Base-by-base conservation (phyloP, 2,329 filamentous ascomycete species). In the Dendrostoma leiphaemia region DNA sequence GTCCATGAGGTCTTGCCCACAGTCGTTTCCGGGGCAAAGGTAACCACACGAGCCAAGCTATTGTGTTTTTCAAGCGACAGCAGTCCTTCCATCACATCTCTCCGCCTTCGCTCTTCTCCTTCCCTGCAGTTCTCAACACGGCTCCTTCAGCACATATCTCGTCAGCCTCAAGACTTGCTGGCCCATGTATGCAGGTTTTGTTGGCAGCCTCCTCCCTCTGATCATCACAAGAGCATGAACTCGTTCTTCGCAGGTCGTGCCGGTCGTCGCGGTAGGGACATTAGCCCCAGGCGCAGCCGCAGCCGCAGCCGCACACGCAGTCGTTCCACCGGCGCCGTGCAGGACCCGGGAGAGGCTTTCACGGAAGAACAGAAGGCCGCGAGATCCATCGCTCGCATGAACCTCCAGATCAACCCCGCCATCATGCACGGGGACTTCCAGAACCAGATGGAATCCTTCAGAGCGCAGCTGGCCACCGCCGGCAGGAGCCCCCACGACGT, bases 311-410 rank as follows among this genome's bases (percentile, higher is more conserved):
- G 12, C 23, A 12, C 3, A 8, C 32, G 21, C 46, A 5, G 12
- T 7, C 13, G 32, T 26, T 26, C 4, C 8, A 23, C 19, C 4
- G 5, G 32, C 13, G n/a, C n/a, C n/a, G n/a, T n/a, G 6, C 7
- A 38, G 15, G 31, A 3, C 19, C 17, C 23, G 32, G 15, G 5
- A 13, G n/a, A n/a, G n/a, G 13, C 19, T 12, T 9, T 19, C 7
- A 41, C 37, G 4, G 53, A 55, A 15, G 21, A 21, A 3, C 41
- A 38, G 3, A 55, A 52, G 23, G 52, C 48, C 48, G n/a, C 17
- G 10, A n/a, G 24, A 37, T 55, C 53, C 15, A 52, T 38, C 48
- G 31, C 21, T 4, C 53, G 53, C 9, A 47, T 41, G 53, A 32
- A 48, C 4, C 48, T 35, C 12, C 7, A 29, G 10, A 52, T 52